phyloP scores from a whole-genome alignment of 208 protist genomes.

The Crithidia sp. region DNA sequence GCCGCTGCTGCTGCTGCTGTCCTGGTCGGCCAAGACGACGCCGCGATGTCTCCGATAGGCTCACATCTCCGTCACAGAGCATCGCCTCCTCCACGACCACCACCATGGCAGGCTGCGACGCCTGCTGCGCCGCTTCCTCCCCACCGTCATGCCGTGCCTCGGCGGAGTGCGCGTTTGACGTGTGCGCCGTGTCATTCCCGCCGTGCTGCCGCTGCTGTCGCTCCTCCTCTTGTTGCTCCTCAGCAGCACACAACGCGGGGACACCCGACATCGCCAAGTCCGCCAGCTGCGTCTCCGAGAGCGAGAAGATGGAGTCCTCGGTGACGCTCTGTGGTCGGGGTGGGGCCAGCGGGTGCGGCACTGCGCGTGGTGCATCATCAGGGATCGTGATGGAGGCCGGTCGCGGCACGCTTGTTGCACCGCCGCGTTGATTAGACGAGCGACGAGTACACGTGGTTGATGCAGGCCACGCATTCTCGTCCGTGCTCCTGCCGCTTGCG shows the following conservation, averaged over 20 bases:
- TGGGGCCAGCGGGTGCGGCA: constrained; percentile 41
- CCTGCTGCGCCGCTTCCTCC: background rate
- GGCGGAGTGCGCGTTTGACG: background rate
- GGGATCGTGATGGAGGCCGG: constrained; percentile 5
- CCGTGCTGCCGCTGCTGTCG: constrained; percentile 5
- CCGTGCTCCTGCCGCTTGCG: background rate
- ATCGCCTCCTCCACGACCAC: background rate
- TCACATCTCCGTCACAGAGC: background rate
- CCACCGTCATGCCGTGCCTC: background rate
- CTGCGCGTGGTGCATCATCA: background rate
- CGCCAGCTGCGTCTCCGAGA: constrained; percentile 46
- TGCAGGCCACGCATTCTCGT: background rate
- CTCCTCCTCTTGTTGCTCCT: background rate
- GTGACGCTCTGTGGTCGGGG: constrained; percentile 45
- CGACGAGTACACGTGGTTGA: background rate
- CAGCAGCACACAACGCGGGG: constrained; percentile 28
- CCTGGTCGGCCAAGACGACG: background rate
- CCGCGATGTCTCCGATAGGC: background rate
- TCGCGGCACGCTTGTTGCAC: background rate
- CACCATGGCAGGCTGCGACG: background rate
- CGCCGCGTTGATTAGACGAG: background rate
- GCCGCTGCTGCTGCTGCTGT: background rate
- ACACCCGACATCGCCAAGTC: constrained; percentile 43
- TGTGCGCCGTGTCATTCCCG: background rate
- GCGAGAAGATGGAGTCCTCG: constrained; percentile 75